phyloP scores from a whole-genome alignment of 805 yeast genomes.

The Sporopachydermia lactativora region DNA sequence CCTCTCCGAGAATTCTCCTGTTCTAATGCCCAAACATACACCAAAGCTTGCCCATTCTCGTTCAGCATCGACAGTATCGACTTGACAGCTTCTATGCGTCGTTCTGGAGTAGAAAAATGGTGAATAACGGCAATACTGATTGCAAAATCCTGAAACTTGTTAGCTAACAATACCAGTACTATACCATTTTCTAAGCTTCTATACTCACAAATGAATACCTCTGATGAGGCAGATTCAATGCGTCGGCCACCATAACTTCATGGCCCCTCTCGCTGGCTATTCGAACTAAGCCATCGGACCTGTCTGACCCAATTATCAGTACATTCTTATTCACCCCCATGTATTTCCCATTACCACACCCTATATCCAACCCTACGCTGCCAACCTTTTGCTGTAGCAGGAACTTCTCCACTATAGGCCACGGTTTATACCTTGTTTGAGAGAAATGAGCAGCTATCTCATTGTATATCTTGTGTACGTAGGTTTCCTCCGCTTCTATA shows the following conservation, averaged over 20 bases:
- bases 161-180: no score
- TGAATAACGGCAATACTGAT: constrained; percentile 93
- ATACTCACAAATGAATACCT: constrained; percentile 26
- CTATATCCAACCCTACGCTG: constrained; percentile 78
- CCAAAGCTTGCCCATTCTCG: constrained; percentile 51
- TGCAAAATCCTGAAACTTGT: constrained; percentile 56
- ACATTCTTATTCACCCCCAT: constrained; percentile 55
- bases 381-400: constrained; percentile 34
- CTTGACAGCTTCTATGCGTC: constrained; percentile 63
- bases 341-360: constrained; percentile 96
- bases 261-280: constrained; percentile 41
- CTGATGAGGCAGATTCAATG: constrained; percentile 47
- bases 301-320: constrained; percentile 52
- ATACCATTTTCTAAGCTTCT: no score
- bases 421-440: constrained; percentile 86
- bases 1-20: constrained; percentile 83
- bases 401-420: constrained; percentile 87
- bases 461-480: constrained; percentile 87
- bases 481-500: constrained; percentile 48
- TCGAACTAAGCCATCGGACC: constrained; percentile 51
- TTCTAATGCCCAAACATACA: constrained; percentile 96
- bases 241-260: constrained; percentile 73
- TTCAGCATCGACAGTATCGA: constrained; percentile 50
- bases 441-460: constrained; percentile 90
- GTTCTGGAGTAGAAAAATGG: constrained; percentile 75